Base-by-base conservation (phyloP, 495 filamentous ascomycete genomes). In the Umbilicaria muhlenbergii region DNA sequence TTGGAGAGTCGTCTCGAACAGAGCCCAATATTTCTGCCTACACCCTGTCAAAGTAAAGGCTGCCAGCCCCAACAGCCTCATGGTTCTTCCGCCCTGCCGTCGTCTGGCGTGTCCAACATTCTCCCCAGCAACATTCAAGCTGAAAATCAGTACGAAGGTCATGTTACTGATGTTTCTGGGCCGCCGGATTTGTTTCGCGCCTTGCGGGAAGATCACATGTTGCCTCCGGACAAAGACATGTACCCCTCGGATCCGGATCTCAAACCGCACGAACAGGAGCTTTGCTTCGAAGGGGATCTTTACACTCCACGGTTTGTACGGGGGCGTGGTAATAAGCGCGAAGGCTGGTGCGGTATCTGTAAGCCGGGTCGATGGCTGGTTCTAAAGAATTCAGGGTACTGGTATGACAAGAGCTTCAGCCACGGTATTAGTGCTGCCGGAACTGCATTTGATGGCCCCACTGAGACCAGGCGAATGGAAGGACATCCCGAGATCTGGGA, bases 291-390 rank as follows among this genome's bases (percentile, higher is more conserved):
- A 40, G 80, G 78, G 34, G 82, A 87, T 45, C 59, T 86, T 39
- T 86, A 87, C 60, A 86, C 82, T 2, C 83, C 82, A 2, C 69
- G 62, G 39, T 87, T 80, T 78, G 79, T 86, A 16, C 78, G 82
- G 33, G 82, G 81, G 14, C 77, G 82, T 49, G 82, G 83, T 12
- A 83, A 84, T 61, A 84, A 83, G 62, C 75, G 82, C 31, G 83
- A 87, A 58, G 82, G 83, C 5, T 87, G 83, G 83, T 87, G 82
- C 47, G 83, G 81, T 11, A 80, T 86, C 51, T 87, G 82, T 62
- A 83, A 83, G 53, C 82, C 81, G 4, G 82, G 82, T 5, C 69
- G 82, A 35, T 87, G 82, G 82, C 67, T 86, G 11, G 82, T 85
- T 14, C 60, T 87, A 42, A 87, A 87, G 65, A 87, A 86, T 58